Evolutionary conservation across 2,329 filamentous ascomycete genomes (phyloP).

Genomic region (Endoconidiophora laricicola): DNA sequence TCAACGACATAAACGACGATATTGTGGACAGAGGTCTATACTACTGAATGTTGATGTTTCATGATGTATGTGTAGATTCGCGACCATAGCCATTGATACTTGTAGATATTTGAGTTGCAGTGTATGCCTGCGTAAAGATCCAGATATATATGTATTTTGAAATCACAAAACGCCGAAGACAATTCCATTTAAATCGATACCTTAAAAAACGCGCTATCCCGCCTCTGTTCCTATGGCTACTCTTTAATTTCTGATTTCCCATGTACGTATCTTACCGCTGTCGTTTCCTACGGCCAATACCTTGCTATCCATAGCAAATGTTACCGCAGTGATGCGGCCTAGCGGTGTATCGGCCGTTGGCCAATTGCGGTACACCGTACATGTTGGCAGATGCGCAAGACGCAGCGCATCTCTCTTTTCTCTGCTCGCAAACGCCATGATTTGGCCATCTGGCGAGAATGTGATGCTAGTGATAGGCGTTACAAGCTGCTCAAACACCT

Average conservation of each 20-base stretch:
- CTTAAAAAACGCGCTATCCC: neutral
- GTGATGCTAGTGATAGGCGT: conserved; percentile 65
- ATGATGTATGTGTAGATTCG: too few species aligned
- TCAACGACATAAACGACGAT: too few species aligned
- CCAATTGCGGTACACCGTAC: conserved; percentile 94
- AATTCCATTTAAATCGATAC: conserved; percentile 12
- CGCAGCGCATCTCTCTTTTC: conserved; percentile 80
- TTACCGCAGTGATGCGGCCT: conserved; percentile 62
- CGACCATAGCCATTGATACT: too few species aligned
- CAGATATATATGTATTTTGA: conserved; percentile 2
- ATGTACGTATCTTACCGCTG: conserved; percentile 69
- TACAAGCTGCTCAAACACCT: conserved; percentile 68
- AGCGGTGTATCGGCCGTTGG: conserved; percentile 80
- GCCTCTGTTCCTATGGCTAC: conserved; percentile 2
- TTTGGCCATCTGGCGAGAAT: conserved; percentile 79
- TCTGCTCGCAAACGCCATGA: conserved; percentile 70
- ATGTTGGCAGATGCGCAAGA: conserved; percentile 77
- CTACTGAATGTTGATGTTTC: too few species aligned
- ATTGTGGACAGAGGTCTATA: too few species aligned
- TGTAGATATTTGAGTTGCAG: too few species aligned
- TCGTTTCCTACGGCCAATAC: conserved; percentile 80
- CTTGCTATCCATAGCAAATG: conserved; percentile 48
- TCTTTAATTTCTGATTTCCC: conserved; percentile 60
- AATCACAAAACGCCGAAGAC: conserved; percentile 8
- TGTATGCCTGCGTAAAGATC: neutral